phyloP scores from a whole-genome alignment of 2,329 filamentous ascomycete genomes.

The Magnaporthales sp. region DNA sequence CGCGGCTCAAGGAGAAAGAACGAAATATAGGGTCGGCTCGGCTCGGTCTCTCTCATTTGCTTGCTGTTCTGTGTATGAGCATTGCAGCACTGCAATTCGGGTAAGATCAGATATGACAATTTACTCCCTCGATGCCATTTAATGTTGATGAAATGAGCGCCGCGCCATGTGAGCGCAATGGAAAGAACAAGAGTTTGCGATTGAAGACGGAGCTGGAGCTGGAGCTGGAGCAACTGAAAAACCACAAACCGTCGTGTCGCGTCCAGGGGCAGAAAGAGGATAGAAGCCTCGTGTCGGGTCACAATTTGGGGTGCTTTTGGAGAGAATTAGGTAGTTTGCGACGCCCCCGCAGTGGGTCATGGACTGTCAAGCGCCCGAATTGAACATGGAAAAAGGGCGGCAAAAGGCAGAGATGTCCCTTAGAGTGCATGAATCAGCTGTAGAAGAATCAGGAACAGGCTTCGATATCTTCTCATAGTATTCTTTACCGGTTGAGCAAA shows the following conservation, averaged over 20 bases:
- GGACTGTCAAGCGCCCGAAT: too few relatives aligned
- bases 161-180: neutral
- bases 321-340: neutral
- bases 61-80: too few relatives aligned
- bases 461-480: too few relatives aligned
- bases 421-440: too few relatives aligned
- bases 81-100: too few relatives aligned
- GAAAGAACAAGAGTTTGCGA: neutral
- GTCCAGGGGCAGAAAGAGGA: neutral
- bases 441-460: neutral
- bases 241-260: neutral
- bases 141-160: neutral
- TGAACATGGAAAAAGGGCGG: too few relatives aligned
- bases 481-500: too few relatives aligned
- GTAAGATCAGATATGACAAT: neutral
- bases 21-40: neutral
- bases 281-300: neutral
- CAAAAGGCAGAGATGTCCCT: too few relatives aligned
- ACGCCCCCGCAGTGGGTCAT: too few relatives aligned
- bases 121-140: neutral
- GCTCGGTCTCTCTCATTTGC: neutral
- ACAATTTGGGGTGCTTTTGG: neutral
- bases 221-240: neutral
- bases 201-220: too few relatives aligned
- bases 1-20: neutral